Conservation (phyloP, 2,329 filamentous ascomycete genomes). For the Aspergillus awamori region DNA sequence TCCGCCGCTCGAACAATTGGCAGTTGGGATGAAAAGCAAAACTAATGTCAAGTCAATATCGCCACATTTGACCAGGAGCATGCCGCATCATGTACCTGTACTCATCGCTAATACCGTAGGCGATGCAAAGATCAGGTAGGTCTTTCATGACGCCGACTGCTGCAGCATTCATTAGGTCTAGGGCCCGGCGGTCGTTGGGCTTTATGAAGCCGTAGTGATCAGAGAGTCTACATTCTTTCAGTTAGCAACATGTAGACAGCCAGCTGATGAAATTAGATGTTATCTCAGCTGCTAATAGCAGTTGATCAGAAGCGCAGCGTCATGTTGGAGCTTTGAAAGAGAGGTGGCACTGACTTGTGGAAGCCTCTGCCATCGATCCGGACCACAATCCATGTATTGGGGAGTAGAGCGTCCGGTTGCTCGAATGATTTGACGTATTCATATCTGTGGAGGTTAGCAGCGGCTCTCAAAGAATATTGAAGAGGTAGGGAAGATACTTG, state of each 20-base stretch:
- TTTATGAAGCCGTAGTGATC: constrained; percentile 83
- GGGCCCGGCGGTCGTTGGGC: constrained; percentile 83
- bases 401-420: constrained; percentile 75
- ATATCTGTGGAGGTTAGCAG: constrained; percentile 60
- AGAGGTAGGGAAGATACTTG: constrained; percentile 5
- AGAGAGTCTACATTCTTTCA: constrained; percentile 64
- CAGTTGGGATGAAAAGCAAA: constrained; percentile 87
- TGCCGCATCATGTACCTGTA: constrained; percentile 56
- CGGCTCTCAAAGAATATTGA: constrained; percentile 48
- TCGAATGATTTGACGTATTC: constrained; percentile 94
- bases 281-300: background rate
- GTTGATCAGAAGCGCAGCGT: background rate
- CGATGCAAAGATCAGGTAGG: constrained; percentile 80
- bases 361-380: constrained; percentile 93
- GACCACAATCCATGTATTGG: constrained; percentile 94
- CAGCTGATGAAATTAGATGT: background rate
- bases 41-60: constrained; percentile 49
- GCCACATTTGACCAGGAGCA: background rate
- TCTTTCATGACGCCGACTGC: constrained; percentile 83
- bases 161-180: constrained; percentile 92
- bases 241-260: background rate
- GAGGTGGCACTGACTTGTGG: constrained; percentile 68
- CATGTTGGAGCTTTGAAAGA: background rate
- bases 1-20: constrained; percentile 80
- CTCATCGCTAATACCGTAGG: constrained; percentile 93